phyloP scores from a whole-genome alignment of 2,329 filamentous ascomycete species.

The Penicillium occitanis region DNA sequence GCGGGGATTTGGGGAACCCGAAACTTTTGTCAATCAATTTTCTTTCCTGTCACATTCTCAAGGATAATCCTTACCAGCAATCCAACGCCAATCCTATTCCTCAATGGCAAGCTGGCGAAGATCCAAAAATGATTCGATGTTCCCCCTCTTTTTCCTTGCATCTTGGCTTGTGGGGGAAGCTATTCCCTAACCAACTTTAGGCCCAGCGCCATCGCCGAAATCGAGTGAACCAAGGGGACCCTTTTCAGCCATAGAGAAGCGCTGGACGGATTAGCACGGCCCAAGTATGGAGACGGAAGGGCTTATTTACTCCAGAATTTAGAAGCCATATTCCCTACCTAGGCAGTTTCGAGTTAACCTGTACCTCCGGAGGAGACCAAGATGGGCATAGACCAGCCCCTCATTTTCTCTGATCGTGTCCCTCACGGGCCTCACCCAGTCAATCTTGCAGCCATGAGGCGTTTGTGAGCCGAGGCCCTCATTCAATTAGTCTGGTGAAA shows the following conservation, averaged over 20 bases:
- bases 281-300: not conserved
- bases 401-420: not conserved
- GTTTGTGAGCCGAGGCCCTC: not conserved
- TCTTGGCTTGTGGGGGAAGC: conserved; percentile 9
- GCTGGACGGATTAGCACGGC: not conserved
- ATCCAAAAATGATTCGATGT: conserved; percentile 1
- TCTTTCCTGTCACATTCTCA: not conserved
- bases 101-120: not conserved
- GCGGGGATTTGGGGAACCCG: not conserved
- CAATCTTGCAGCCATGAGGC: not conserved
- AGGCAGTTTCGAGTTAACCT: not conserved
- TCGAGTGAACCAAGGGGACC: not conserved
- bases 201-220: not conserved
- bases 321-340: not conserved
- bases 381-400: not conserved
- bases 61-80: not conserved
- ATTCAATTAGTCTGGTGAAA: not conserved
- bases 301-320: not conserved
- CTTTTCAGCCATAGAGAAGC: conserved; percentile 2
- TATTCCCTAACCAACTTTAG: not conserved
- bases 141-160: not conserved
- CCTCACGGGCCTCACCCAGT: not conserved
- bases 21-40: not conserved
- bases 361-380: not conserved
- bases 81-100: not conserved